Conservation (phyloP, 345 rosid species). For the Sisymbrium altissimum region DNA sequence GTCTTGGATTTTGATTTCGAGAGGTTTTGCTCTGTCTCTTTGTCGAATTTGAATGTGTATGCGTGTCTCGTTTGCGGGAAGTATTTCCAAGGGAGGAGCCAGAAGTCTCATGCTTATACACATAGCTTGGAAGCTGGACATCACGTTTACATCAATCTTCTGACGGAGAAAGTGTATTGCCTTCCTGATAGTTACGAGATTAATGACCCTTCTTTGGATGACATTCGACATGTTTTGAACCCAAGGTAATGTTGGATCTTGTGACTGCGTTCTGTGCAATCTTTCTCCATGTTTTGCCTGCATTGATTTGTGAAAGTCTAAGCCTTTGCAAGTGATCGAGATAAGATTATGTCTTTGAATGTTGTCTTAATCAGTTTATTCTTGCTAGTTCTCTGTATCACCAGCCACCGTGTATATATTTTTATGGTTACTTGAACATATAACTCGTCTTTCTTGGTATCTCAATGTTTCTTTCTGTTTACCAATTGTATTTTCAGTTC, state of each 20-base stretch:
- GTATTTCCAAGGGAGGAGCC: constrained; percentile 95
- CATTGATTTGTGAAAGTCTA: background rate
- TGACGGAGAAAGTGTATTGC: constrained; percentile 88
- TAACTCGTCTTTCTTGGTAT: background rate
- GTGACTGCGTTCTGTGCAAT: background rate
- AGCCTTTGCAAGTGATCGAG: background rate
- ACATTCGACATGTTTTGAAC: constrained; percentile 85
- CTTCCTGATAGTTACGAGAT: constrained; percentile 99
- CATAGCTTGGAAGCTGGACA: constrained; percentile 98
- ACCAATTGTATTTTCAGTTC: background rate
- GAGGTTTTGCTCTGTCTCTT: constrained; percentile 89
- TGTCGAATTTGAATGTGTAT: constrained; percentile 83
- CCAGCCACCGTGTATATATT: background rate
- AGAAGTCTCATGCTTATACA: constrained; percentile 92
- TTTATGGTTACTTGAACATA: background rate
- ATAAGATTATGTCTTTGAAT: background rate
- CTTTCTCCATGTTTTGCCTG: background rate
- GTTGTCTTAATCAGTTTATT: background rate
- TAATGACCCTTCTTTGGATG: constrained; percentile 91
- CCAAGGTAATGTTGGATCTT: constrained; percentile 57
- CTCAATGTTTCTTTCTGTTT: background rate
- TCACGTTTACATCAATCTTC: constrained; percentile 89
- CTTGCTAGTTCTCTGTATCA: background rate
- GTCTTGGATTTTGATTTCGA: constrained; percentile 98
- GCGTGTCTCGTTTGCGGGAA: constrained; percentile 98